These are phyloP conservation scores for Hypericum perforatum DNA, from an alignment of 345 rosid species.

Conservation along the genomic window DNA sequence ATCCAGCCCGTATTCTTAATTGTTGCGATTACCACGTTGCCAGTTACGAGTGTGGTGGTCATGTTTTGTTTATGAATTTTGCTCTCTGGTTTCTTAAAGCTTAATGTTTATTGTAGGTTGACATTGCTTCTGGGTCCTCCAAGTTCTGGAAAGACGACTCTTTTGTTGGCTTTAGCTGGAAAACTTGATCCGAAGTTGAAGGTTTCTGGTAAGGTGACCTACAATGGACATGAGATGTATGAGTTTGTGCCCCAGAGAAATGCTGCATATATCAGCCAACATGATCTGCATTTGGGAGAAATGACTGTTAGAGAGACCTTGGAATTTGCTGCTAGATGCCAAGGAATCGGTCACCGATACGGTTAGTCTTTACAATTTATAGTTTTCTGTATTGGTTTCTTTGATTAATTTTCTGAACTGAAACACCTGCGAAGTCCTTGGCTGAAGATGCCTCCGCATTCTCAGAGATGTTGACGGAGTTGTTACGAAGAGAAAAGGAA, in stretches of 20 bases:
- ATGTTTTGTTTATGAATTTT: neutral
- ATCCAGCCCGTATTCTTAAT: neutral
- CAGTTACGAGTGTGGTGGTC: no score
- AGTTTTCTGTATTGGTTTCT: no score
- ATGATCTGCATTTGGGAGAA: neutral
- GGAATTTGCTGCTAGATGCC: neutral
- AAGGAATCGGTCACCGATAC: neutral
- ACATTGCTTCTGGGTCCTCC: slow-evolving; percentile 6
- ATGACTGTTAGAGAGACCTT: slow-evolving; percentile 4
- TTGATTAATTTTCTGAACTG: neutral
- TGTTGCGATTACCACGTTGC: no score
- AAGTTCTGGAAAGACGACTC: neutral
- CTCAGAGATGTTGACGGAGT: neutral
- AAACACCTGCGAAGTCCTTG: neutral
- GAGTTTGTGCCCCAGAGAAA: neutral
- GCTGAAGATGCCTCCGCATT: neutral
- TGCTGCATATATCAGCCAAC: neutral
- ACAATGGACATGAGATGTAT: neutral
- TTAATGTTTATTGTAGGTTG: neutral
- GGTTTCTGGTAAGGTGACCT: neutral
- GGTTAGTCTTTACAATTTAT: slow-evolving; percentile 3
- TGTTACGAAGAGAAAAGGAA: neutral
- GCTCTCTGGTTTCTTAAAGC: no score
- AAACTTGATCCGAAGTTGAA: slow-evolving; percentile 1
- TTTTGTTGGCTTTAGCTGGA: slow-evolving; percentile 2